Conservation (phyloP, 2,329 filamentous ascomycete species). For the Cladophialophora psammophila region DNA sequence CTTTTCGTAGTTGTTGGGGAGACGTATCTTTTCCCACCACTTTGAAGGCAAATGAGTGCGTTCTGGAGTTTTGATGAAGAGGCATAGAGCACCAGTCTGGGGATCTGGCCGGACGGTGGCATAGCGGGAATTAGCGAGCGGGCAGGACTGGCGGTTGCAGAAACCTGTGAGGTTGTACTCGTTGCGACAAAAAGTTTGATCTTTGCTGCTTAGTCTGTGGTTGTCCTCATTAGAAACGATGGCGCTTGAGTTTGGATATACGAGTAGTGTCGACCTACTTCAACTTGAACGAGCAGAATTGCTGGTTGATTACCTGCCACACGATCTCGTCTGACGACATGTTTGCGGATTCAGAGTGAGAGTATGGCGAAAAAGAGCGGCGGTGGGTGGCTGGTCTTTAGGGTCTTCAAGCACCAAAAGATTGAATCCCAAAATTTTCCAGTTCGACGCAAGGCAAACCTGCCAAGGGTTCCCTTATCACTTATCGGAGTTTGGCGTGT, state of each 20-base stretch:
- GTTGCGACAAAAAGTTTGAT: conserved; percentile 93
- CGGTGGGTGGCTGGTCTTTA: neutral
- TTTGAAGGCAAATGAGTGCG: conserved; percentile 86
- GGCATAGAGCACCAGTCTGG: conserved; percentile 80
- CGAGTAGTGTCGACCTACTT: conserved; percentile 64
- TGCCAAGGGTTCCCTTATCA: conserved; percentile 26
- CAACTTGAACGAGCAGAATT: conserved; percentile 93
- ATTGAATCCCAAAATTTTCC: conserved; percentile 22
- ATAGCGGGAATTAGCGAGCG: conserved; percentile 89
- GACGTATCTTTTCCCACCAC: conserved; percentile 91
- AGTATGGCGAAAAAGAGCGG: neutral
- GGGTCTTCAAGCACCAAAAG: conserved; percentile 3
- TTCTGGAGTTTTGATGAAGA: conserved; percentile 96
- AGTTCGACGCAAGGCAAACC: conserved; percentile 4
- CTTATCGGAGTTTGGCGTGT: conserved; percentile 20
- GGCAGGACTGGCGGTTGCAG: conserved; percentile 87
- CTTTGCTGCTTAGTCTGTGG: conserved; percentile 74
- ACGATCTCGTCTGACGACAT: conserved; percentile 97
- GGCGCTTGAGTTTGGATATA: neutral
- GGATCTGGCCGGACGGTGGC: conserved; percentile 88
- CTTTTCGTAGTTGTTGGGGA: conserved; percentile 88
- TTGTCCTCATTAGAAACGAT: conserved; percentile 21
- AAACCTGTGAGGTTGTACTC: conserved; percentile 87
- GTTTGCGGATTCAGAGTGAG: neutral
- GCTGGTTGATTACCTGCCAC: conserved; percentile 95